Evolutionary conservation across 1,284 basidiomycete species (phyloP), one percentile per base, ranked within the genome.

Genomic region (Puccinia polysora): DNA sequence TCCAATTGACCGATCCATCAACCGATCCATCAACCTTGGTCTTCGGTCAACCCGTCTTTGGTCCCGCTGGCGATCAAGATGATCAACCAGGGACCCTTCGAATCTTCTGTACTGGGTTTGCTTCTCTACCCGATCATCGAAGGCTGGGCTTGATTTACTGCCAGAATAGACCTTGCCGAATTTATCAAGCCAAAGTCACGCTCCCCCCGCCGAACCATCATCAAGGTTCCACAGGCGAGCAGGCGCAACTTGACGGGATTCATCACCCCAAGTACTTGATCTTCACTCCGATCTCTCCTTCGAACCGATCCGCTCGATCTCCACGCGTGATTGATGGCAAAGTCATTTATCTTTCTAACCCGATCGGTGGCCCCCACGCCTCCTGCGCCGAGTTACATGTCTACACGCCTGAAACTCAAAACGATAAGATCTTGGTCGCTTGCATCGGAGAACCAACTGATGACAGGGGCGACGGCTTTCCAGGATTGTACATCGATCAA

Each of bases 141-240:
- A 76, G 85, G 28, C 81, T 89, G 6, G 88, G 88, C 0, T 78
- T 87, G 71, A 84, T 84, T 69, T 82, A 81, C 20, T 89, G 88
- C 78, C 83, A 81, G 74, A 89, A 89, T 76, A 82, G 87, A 0
- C 84, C 85, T 0, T 79, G 83, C 1, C 82, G 82, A 0, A 84
- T 89, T 30, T 88, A 85, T 84, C 80, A 83, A 58, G 18, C 73
- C 7, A 20, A 25, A 28, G 34, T 73, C 6, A 59, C 62, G 20
- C 49, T 65, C 7, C 49, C 60, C 7, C 4, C 20, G 47, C 7
- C 56, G n/a, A 32, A 30, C 20, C 6, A 18, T 7, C 7, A 43
- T 7, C 40, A 43, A 18, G 18, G 40, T 43, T 18, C n/a, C 15
- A 15, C n/a, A 28, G 45, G 49, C 40, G 32, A 65, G 45, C 49